A percentile compares a stretch with the other conserved stretches of the same genome.
phyloP scores from a whole-genome alignment of 164 flowering plant species.

The Macadamia integrifolia region DNA sequence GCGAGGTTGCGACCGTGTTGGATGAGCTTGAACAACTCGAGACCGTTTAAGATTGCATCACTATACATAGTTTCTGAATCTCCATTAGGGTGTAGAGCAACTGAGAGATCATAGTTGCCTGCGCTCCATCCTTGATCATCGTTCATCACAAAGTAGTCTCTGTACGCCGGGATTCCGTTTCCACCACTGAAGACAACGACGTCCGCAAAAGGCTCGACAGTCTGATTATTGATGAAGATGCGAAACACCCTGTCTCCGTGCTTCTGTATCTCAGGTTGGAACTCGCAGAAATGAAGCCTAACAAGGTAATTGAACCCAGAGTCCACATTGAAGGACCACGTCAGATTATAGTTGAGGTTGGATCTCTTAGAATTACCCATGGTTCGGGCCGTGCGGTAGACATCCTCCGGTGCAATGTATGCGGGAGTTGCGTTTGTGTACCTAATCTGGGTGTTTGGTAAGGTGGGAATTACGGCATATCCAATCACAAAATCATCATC shows the following conservation, averaged over 20 bases:
- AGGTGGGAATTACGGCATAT: neutral
- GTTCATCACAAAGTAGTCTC: neutral
- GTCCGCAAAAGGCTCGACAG: neutral
- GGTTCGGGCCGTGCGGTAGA: neutral
- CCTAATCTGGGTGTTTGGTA: neutral
- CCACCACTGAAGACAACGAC: neutral
- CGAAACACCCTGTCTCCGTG: neutral
- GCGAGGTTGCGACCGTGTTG: too few species aligned
- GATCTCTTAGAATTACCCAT: neutral
- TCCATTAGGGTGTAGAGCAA: neutral
- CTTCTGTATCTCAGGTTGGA: neutral
- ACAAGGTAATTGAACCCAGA: neutral
- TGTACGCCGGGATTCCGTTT: neutral
- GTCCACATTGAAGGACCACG: neutral
- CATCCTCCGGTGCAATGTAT: neutral
- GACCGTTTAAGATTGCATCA: neutral
- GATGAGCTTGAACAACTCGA: neutral
- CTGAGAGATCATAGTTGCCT: neutral
- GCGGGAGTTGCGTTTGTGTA: neutral
- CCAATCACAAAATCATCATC: neutral
- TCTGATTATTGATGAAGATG: neutral
- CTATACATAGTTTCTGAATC: neutral
- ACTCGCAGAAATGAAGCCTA: constrained; percentile 1
- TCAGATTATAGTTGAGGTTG: neutral
- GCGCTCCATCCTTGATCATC: neutral